A percentile compares a stretch with the other conserved stretches of the same genome.
phyloP scores from a whole-genome alignment of 2,329 filamentous ascomycete species.

The Colletotrichum scovillei region DNA sequence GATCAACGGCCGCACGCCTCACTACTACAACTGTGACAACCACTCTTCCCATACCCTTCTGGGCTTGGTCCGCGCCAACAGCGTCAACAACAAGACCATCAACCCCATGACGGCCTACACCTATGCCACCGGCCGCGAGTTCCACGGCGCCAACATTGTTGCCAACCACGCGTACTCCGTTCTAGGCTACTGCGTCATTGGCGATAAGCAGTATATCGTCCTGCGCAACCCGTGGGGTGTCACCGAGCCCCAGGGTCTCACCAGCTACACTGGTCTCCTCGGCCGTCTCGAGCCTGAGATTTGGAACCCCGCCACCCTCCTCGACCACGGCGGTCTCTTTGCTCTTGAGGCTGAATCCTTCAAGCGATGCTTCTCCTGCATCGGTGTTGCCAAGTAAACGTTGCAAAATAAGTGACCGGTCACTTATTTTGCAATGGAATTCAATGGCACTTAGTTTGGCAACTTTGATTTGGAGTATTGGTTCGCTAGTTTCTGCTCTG shows the following conservation, averaged over 20 bases:
- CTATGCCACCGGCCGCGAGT: conserved; percentile 49
- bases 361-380: conserved; percentile 49
- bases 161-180: conserved; percentile 59
- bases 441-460: neutral
- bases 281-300: conserved; percentile 49
- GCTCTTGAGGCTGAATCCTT: conserved; percentile 49
- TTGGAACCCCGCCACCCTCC: conserved; percentile 50
- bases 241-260: conserved; percentile 53
- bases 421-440: conserved; percentile 18
- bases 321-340: conserved; percentile 51
- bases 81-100: conserved; percentile 56
- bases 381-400: conserved; percentile 40
- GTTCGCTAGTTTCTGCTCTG: neutral
- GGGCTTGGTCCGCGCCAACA: conserved; percentile 51
- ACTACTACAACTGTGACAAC: conserved; percentile 48
- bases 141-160: conserved; percentile 54
- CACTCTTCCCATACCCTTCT: conserved; percentile 48
- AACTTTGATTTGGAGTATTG: conserved; percentile 1
- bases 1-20: conserved; percentile 51
- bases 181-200: conserved; percentile 49
- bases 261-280: conserved; percentile 52
- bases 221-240: conserved; percentile 58
- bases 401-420: conserved; percentile 12
- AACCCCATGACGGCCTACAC: conserved; percentile 55
- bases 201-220: conserved; percentile 53